Evolutionary conservation across 495 filamentous ascomycete species (phyloP), one percentile per base, ranked within the genome.

Genomic region (Aspergillus diversus): DNA sequence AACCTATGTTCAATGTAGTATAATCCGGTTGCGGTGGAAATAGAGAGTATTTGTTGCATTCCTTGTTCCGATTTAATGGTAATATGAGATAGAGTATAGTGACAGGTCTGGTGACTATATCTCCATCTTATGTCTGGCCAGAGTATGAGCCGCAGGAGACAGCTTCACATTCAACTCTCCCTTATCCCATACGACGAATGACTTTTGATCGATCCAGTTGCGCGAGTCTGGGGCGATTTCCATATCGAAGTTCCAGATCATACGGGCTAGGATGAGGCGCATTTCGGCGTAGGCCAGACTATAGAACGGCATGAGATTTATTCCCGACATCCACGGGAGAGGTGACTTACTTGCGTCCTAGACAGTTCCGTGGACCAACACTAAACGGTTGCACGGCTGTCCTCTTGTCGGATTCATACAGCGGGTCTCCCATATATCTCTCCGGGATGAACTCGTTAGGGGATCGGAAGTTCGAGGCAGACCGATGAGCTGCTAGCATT

Each of bases 381-480:
- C 11, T 49, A 33, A 62, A 62, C 0, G 53, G 48, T 35, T 56
- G 60, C 17, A 62, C 42, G 27, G 32, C 60, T 7, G 52, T 35
- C 1, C 52, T 48, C 13, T 56, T 70, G 57, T 86, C 84, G 32
- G 75, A 74, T 32, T 64, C 69, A 65, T 71, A 84, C 9, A 35
- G 51, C 13, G 64, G 57, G 27, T 75, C 72, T 0, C 58, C 74
- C 2, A 82, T 59, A 58, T 80, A 86, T 13, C 84, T 77, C 65
- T 87, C 85, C 0, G 84, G 85, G 8, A 78, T 57, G 54, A 85
- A 88, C 12, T 71, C 56, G 7, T 79, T 69, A 0, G 86, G 75
- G 9, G 76, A 59, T 0, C 63, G 66, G 62, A 85, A 89, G 61
- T 83, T 81, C 3, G 55, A 37, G 1, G 69, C 60, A 31, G 72